Conservation (phyloP, 108 stramenopile species). For the Stephanodiscus triporus region DNA sequence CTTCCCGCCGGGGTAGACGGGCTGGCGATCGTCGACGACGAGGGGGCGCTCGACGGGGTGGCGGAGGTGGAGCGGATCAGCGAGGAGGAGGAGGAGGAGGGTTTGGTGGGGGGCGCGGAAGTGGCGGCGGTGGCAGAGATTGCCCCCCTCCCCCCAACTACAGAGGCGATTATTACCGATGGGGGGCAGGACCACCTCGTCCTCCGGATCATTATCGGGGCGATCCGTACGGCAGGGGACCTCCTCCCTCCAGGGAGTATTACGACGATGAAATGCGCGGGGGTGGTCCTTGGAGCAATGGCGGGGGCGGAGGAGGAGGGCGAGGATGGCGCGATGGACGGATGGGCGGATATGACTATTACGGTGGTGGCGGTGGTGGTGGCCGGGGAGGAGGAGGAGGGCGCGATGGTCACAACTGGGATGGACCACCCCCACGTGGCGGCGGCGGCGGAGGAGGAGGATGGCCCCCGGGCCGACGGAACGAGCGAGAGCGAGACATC, state of each 20-base stretch:
- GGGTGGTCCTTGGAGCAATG: slow-evolving; percentile 6
- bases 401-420: background rate
- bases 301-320: slow-evolving; percentile 32
- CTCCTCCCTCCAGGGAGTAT: background rate
- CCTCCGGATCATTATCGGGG: background rate
- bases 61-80: background rate
- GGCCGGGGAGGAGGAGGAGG: slow-evolving; percentile 5
- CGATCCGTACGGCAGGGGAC: slow-evolving; percentile 7
- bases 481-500: slow-evolving; percentile 16
- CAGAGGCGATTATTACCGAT: slow-evolving; percentile 10
- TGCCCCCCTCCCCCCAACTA: slow-evolving; percentile 3
- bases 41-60: slow-evolving; percentile 8
- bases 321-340: slow-evolving; percentile 24
- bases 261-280: background rate
- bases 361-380: slow-evolving; percentile 9
- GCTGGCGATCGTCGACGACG: slow-evolving; percentile 19
- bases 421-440: slow-evolving; percentile 7
- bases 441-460: slow-evolving; percentile 16
- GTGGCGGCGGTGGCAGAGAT: slow-evolving; percentile 12
- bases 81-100: background rate
- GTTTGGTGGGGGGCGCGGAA: slow-evolving; percentile 5
- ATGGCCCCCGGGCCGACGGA: slow-evolving; percentile 4
- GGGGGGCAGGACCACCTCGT: background rate
- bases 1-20: slow-evolving; percentile 12
- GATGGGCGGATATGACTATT: slow-evolving; percentile 3